A percentile compares a stretch with the other conserved stretches of the same genome.
Conservation (phyloP, 495 filamentous ascomycete genomes). For the Lepraria neglecta region DNA sequence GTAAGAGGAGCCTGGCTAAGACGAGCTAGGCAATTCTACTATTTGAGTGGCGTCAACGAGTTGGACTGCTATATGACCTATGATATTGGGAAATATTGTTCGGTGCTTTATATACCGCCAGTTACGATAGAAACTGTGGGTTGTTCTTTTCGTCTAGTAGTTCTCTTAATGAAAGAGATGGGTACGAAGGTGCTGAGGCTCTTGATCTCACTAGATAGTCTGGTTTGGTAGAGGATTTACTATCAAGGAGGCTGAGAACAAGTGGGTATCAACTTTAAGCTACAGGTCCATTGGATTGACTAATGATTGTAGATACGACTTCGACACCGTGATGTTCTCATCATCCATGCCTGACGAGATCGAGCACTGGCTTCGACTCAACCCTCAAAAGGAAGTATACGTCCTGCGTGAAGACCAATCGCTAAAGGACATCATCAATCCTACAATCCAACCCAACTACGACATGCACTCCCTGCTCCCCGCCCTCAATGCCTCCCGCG, state of each 20-base stretch:
- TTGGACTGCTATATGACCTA: slow-evolving; percentile 79
- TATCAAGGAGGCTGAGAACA: slow-evolving; percentile 58
- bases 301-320: slow-evolving; percentile 14
- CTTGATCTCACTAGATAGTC: slow-evolving; percentile 37
- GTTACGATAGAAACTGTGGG: slow-evolving; percentile 71
- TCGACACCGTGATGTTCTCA: slow-evolving; percentile 27
- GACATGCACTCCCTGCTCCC: slow-evolving; percentile 34
- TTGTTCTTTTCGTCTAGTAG: no score
- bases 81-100: slow-evolving; percentile 59
- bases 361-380: slow-evolving; percentile 11
- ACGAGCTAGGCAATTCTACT: slow-evolving; percentile 88
- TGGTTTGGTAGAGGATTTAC: slow-evolving; percentile 86
- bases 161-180: no score
- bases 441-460: slow-evolving; percentile 4
- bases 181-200: no score
- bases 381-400: slow-evolving; percentile 20
- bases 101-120: slow-evolving; percentile 87
- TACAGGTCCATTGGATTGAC: slow-evolving; percentile 44
- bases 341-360: slow-evolving; percentile 8
- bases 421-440: not conserved
- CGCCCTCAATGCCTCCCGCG: slow-evolving; percentile 61
- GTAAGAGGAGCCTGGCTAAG: slow-evolving; percentile 31
- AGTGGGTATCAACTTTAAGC: slow-evolving; percentile 67
- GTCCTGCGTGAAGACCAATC: not conserved
- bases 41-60: slow-evolving; percentile 78